Evolutionary conservation across 202 grass and related monocot species (phyloP), one percentile per base, ranked within the genome.

Genomic region (Thinopyrum obtusiflorum): DNA sequence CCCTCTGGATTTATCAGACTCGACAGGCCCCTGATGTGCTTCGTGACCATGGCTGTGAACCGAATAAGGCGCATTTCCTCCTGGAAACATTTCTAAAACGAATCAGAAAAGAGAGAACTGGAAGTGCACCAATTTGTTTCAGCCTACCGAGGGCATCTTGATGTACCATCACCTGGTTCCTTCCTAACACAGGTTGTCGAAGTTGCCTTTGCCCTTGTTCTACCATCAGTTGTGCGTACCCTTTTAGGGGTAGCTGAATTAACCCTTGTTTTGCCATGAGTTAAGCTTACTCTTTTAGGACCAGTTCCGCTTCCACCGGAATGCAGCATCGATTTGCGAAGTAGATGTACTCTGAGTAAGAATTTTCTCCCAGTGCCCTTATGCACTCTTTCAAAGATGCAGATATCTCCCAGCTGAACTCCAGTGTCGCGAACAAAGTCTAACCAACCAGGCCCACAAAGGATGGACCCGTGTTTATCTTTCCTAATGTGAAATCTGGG

Each of bases 361-460:
- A 75, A 80, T 14, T 4, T 28, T 69, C 5, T 26, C 9, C 28
- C 28, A 5, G 15, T 68, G 27, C 8, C 65, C 32, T 69, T 36
- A 28, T 61, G 82, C 35, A 4, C 13, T 18, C 49, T 65, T 18
- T 82, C 29, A 60, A 92, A 92, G n/a, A 87, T 10, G 59, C 87
- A 87, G 6, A 87, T 76, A 40, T 92, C 84, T 20, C 68, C 83
- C 67, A 77, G 29, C 20, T 64, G 18, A 25, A 92, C 12, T 29
- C 12, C 44, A 17, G 76, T 92, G 4, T 88, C 82, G 0, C 0
- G 13, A 4, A 71, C 76, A 55, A 92, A 92, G 0, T 40, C n/a
- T 64, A 49, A 51, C 86, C 83, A 87, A 63, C 80, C 86, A 35
- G 0, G 2, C 4, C 86, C 26, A 20, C 0, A 0, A 24, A 83